These are phyloP conservation scores for Tuber melanosporum DNA, from an alignment of 495 filamentous ascomycete species.

Conservation along the genomic window DNA sequence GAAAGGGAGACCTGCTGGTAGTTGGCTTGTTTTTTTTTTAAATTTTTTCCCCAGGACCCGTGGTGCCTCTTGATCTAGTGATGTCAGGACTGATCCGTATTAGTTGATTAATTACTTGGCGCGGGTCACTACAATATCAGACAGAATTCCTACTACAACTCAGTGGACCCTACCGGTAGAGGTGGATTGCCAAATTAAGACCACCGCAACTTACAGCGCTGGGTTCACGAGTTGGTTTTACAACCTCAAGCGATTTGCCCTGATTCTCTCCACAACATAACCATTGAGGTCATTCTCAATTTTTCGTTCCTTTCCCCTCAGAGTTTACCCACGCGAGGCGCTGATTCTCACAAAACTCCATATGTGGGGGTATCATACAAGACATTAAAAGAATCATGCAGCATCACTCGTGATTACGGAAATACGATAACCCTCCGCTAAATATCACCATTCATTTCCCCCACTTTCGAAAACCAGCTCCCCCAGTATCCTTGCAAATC, in stretches of 20 bases:
- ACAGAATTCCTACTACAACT: background rate
- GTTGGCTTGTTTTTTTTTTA: background rate
- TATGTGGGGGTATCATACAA: background rate
- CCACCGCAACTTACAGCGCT: background rate
- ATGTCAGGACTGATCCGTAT: background rate
- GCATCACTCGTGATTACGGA: background rate
- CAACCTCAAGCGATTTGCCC: background rate
- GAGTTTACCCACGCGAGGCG: background rate
- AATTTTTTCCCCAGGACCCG: background rate
- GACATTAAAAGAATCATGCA: background rate
- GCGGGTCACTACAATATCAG: background rate
- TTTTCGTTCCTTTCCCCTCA: background rate
- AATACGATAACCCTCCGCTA: background rate
- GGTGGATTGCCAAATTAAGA: too few species aligned
- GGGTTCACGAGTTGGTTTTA: background rate
- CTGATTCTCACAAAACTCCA: background rate
- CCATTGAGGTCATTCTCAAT: background rate
- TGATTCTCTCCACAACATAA: background rate
- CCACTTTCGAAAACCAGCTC: conserved; percentile 10
- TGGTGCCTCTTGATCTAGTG: background rate
- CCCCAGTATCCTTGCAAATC: conserved; percentile 7
- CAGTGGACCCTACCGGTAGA: background rate
- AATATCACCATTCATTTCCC: background rate
- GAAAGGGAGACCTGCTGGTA: background rate
- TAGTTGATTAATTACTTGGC: background rate